A percentile compares a stretch with the other conserved stretches of the same genome.
These are phyloP conservation scores for Sporisorium sorghi DNA, from an alignment of 1,284 basidiomycete genomes.

Conservation along the genomic window DNA sequence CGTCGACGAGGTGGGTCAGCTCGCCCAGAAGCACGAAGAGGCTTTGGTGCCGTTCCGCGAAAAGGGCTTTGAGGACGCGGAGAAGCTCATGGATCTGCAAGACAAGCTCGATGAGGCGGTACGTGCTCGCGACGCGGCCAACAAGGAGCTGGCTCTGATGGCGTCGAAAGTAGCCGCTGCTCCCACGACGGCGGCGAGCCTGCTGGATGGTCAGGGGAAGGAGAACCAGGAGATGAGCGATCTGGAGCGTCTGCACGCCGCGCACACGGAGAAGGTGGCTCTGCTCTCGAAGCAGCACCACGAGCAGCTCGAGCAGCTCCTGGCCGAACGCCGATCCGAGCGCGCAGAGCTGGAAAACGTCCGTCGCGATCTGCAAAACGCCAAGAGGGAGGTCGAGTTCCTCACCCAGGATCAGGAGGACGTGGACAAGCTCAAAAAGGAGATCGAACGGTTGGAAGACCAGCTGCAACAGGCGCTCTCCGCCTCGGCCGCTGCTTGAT, in stretches of 20 bases:
- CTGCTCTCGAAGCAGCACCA: slow-evolving; percentile 39
- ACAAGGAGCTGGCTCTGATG: slow-evolving; percentile 27
- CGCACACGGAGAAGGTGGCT: slow-evolving; percentile 51
- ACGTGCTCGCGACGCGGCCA: slow-evolving; percentile 45
- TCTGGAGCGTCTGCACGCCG: slow-evolving; percentile 49
- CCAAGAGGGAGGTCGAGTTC: slow-evolving; percentile 48
- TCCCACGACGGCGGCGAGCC: slow-evolving; percentile 27
- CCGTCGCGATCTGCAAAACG: slow-evolving; percentile 42
- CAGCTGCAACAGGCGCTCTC: slow-evolving; percentile 12
- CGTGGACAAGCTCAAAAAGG: slow-evolving; percentile 39
- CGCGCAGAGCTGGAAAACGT: slow-evolving; percentile 32
- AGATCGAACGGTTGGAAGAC: slow-evolving; percentile 39
- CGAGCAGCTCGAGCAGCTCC: slow-evolving; percentile 36
- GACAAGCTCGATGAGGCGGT: slow-evolving; percentile 52
- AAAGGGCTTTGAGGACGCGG: slow-evolving; percentile 40
- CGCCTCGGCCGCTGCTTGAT: slow-evolving; percentile 13
- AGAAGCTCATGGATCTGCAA: slow-evolving; percentile 51
- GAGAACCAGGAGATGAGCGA: slow-evolving; percentile 46
- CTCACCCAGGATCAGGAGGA: slow-evolving; percentile 41
- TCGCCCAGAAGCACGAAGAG: slow-evolving; percentile 33
- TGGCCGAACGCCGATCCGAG: slow-evolving; percentile 24
- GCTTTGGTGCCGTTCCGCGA: slow-evolving; percentile 34
- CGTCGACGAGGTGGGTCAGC: slow-evolving; percentile 37
- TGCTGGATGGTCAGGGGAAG: slow-evolving; percentile 32
- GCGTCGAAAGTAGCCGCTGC: slow-evolving; percentile 35